phyloP scores from a whole-genome alignment of 176 grass and related monocot species.

The Oryza meyeriana region DNA sequence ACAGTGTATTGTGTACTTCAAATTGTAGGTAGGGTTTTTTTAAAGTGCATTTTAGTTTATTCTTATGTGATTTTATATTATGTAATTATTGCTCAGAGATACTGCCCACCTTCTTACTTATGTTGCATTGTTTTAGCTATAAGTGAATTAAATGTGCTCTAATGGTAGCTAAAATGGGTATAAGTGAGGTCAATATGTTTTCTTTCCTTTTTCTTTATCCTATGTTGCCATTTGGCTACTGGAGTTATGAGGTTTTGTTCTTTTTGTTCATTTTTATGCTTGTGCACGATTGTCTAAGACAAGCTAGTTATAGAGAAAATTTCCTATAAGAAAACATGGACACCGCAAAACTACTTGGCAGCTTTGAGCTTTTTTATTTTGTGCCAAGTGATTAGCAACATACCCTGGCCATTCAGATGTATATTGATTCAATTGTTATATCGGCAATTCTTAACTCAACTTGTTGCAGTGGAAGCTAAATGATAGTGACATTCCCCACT shows the following conservation, averaged over 20 bases:
- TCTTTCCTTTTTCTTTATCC: not conserved
- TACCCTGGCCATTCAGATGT: not conserved
- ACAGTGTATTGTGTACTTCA: not conserved
- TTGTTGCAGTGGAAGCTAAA: constrained; percentile 12
- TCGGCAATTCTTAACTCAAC: not conserved
- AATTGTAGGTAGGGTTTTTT: not conserved
- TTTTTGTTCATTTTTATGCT: not conserved
- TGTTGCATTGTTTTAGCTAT: not conserved
- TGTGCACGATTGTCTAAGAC: not conserved
- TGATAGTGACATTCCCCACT: not conserved
- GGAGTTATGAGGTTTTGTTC: not conserved
- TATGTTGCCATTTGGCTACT: constrained; percentile 2
- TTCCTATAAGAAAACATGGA: not conserved
- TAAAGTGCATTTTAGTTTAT: not conserved
- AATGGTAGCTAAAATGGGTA: not conserved
- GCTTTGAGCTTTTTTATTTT: constrained; percentile 3
- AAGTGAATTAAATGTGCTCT: not conserved
- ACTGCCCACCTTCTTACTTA: constrained; percentile 11
- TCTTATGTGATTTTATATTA: not conserved
- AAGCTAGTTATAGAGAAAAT: constrained; percentile 3
- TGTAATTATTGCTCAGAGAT: constrained; percentile 8
- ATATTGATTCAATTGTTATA: not conserved
- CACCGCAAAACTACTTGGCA: not conserved
- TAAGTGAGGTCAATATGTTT: not conserved
- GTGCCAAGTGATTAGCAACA: not conserved